Base-by-base conservation (phyloP, 108 stramenopile genomes). In the Skeletonema costatum region DNA sequence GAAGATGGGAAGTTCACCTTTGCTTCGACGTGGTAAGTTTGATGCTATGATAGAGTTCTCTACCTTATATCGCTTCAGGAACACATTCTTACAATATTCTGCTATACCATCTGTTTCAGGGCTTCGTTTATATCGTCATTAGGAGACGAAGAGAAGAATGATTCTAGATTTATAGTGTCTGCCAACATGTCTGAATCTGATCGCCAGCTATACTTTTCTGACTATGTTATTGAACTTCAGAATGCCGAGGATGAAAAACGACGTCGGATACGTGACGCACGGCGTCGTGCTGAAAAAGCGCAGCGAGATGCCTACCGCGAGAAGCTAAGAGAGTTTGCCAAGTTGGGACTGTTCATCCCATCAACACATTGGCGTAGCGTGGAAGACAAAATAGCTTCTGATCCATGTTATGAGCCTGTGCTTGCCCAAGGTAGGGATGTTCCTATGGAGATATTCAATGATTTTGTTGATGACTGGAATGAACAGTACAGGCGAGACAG, bases 171-270 rank as follows among this genome's bases (percentile, higher is more conserved):
- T 71, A 33, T 48, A 13, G 78, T 68, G 14, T 94, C 91, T 21
- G 25, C 69, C 13, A 41, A 72, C 44, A 73, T 90, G 79, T 73
- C 88, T 3, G 91, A 94, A 46, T 75, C 86, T 4, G 90, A 94
- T 53, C 68, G 90, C 61, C 82, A 91, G 62, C 76, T 94, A 11
- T 89, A 82, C 74, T 94, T 94, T 83, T 87, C 91, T 35, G 89
- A 92, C 66, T 90, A 85, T 70, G 87, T 92, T 44, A 80, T 87
- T 19, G 91, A 90, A 56, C 83, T 94, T 19, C 90, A 92, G 71
- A 79, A 74, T 29, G 81, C 74, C 6, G 91, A 94, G 78, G 93
- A 94, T 68, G 93, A 94, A 48, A 91, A 91, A 63, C 87, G 87
- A 19, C 80, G 90, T 4, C 86, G 91, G 30, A 88, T 89, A 14